Evolutionary conservation across 371 early-diverging fungal species (phyloP).

Genomic region (Dinochytrium kinnereticum): DNA sequence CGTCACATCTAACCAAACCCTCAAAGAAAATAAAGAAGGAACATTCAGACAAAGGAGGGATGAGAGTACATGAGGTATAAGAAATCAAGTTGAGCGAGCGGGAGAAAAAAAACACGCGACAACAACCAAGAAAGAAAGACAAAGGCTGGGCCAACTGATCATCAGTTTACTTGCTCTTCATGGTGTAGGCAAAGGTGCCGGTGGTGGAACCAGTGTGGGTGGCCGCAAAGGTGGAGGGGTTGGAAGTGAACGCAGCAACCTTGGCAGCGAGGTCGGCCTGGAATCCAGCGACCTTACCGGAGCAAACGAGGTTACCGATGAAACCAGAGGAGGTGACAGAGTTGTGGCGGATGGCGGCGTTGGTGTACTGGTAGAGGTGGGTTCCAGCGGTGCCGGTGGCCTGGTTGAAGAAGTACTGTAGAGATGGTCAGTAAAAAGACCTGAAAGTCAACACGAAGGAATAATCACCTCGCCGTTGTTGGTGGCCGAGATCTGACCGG

Average conservation of each 20-base stretch:
- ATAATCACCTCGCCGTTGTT: conserved; percentile 17
- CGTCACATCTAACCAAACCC: too few relatives aligned
- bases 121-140: too few relatives aligned
- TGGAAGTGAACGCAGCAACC: not conserved
- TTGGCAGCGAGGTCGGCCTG: conserved; percentile 8
- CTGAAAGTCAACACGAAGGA: not conserved
- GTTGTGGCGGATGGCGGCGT: conserved; percentile 7
- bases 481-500: conserved; percentile 6
- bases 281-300: conserved; percentile 14
- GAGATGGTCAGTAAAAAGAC: not conserved
- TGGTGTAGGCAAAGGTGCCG: conserved; percentile 1
- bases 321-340: conserved; percentile 12
- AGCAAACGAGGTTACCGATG: conserved; percentile 14
- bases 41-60: too few relatives aligned
- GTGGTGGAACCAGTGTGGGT: not conserved
- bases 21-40: too few relatives aligned
- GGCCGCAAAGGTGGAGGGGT: not conserved
- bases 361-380: not conserved
- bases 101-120: too few relatives aligned
- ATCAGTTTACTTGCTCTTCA: not conserved
- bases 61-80: too few relatives aligned
- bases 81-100: too few relatives aligned
- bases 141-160: too few relatives aligned
- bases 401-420: not conserved
- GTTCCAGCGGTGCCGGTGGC: not conserved